These are phyloP conservation scores for Geotrichum klebahnii DNA, from an alignment of 1,139 yeast species.

Conservation along the genomic window DNA sequence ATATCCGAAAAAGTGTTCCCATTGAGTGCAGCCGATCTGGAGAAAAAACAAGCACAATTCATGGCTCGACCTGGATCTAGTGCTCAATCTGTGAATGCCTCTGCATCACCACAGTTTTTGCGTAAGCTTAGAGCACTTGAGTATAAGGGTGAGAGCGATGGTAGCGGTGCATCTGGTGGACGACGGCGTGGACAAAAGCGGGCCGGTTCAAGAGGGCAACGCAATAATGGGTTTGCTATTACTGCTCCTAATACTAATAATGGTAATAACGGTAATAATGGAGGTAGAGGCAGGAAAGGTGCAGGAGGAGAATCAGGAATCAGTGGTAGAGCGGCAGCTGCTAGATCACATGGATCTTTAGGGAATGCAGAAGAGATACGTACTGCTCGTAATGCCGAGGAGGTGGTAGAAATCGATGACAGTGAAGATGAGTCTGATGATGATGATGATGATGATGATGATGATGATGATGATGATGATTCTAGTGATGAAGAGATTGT, in stretches of 20 bases:
- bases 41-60: slow-evolving; percentile 15
- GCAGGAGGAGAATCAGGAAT: not conserved
- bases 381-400: no score
- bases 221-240: no score
- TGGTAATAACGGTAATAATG: no score
- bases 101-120: slow-evolving; percentile 20
- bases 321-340: not conserved
- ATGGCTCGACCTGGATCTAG: slow-evolving; percentile 18
- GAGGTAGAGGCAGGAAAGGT: no score
- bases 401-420: not conserved
- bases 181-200: not conserved
- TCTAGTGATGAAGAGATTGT: slow-evolving; percentile 21
- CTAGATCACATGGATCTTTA: no score
- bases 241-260: no score
- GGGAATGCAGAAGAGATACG: no score
- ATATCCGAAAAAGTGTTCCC: no score
- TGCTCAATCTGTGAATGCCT: slow-evolving; percentile 17
- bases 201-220: no score
- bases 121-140: slow-evolving; percentile 18
- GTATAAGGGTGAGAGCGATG: not conserved
- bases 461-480: slow-evolving; percentile 16
- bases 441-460: no score
- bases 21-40: slow-evolving; percentile 8
- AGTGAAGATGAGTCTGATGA: slow-evolving; percentile 9
- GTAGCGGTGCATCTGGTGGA: not conserved